phyloP scores from a whole-genome alignment of 371 early-diverging fungal species.

The Umbelopsis sp. region DNA sequence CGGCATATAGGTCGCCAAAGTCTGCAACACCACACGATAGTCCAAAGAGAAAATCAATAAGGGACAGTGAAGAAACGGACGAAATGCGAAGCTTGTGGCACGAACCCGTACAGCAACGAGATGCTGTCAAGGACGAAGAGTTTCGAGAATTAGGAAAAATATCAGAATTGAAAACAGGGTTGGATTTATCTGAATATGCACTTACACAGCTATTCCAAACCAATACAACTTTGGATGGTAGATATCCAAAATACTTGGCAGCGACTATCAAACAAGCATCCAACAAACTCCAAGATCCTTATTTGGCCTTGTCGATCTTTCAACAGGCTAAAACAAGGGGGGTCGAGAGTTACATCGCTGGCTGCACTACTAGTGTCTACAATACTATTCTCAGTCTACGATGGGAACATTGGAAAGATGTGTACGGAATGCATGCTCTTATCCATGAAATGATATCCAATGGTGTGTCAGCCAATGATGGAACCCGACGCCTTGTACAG shows the following conservation, averaged over 20 bases:
- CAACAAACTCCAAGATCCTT: conserved; percentile 38
- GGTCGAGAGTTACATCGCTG: conserved; percentile 41
- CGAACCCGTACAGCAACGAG: conserved; percentile 17
- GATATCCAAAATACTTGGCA: conserved; percentile 33
- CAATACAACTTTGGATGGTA: conserved; percentile 21
- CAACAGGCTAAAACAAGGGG: conserved; percentile 44
- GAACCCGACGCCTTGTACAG: conserved; percentile 33
- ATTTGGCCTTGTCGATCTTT: conserved; percentile 49
- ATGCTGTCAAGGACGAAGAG: conserved; percentile 19
- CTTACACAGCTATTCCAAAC: conserved; percentile 20
- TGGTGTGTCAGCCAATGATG: conserved; percentile 36
- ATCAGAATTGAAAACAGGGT: conserved; percentile 21
- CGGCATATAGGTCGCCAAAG: background rate
- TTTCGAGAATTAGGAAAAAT: conserved; percentile 11
- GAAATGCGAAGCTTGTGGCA: conserved; percentile 21
- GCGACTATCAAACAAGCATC: conserved; percentile 41
- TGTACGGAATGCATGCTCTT: conserved; percentile 42
- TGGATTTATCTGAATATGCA: conserved; percentile 21
- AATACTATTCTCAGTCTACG: conserved; percentile 38
- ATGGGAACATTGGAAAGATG: conserved; percentile 43
- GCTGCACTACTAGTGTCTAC: conserved; percentile 46
- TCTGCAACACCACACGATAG: background rate
- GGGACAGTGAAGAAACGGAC: background rate
- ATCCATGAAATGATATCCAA: conserved; percentile 48
- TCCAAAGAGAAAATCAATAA: background rate